These are phyloP conservation scores for Rheum nobile DNA, from an alignment of 148 eudicot species.

Conservation along the genomic window DNA sequence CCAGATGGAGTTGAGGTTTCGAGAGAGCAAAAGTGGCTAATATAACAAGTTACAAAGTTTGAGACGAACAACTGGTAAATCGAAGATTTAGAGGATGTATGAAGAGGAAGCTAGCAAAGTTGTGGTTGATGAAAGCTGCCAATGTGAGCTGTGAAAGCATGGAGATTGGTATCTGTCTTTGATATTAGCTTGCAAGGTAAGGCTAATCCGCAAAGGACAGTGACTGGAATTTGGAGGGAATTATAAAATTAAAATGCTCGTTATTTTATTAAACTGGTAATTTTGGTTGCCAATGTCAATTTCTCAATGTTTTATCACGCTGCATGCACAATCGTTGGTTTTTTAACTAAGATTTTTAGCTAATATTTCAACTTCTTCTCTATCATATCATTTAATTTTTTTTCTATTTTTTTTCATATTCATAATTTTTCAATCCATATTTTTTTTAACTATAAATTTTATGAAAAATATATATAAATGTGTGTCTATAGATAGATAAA, in stretches of 20 bases:
- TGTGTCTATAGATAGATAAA: too few relatives aligned
- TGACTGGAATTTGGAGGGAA: constrained; percentile 5
- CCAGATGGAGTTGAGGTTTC: too few relatives aligned
- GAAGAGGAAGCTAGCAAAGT: background rate
- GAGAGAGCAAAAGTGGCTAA: background rate
- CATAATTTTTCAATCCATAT: too few relatives aligned
- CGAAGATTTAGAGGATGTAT: background rate
- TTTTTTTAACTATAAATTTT: too few relatives aligned
- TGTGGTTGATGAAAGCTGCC: background rate
- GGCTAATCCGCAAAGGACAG: background rate
- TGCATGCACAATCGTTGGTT: too few relatives aligned
- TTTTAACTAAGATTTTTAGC: too few relatives aligned
- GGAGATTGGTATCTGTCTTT: background rate
- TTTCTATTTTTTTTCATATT: too few relatives aligned
- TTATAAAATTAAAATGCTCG: background rate
- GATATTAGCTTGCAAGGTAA: constrained; percentile 2
- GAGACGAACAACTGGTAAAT: background rate
- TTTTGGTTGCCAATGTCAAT: too few relatives aligned
- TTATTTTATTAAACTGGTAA: background rate
- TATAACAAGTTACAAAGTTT: background rate
- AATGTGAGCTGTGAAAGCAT: background rate
- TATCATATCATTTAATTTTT: too few relatives aligned
- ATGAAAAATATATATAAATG: too few relatives aligned
- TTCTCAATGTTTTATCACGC: too few relatives aligned
- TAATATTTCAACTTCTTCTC: too few relatives aligned